Evolutionary conservation across 2,329 filamentous ascomycete genomes (phyloP).

Genomic region (Paecilomyces sp.): DNA sequence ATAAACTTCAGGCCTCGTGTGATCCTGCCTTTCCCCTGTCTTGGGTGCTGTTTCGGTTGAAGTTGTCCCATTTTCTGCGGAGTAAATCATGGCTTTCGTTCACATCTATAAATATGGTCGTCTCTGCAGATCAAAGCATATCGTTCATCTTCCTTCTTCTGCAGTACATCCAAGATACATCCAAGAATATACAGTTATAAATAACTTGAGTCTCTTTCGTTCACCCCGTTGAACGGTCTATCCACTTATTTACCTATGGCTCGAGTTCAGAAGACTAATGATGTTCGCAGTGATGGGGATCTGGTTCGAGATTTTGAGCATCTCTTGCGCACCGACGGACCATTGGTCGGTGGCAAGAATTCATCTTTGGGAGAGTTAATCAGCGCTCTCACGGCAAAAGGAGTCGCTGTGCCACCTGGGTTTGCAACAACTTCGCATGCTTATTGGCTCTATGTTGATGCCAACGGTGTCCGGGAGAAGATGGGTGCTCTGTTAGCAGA

Average conservation of each 20-base stretch:
- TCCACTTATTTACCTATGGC: neutral
- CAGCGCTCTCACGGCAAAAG: conserved; percentile 16
- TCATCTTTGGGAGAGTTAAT: conserved; percentile 35
- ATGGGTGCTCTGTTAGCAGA: conserved; percentile 19
- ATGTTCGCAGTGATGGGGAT: conserved; percentile 1
- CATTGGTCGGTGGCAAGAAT: conserved; percentile 31
- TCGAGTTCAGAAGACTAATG: neutral
- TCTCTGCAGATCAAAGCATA: neutral
- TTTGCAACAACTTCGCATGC: conserved; percentile 28
- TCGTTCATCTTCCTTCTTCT: neutral
- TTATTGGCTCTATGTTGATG: conserved; percentile 28
- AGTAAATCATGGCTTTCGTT: neutral
- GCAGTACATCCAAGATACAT: neutral
- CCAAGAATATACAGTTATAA: neutral
- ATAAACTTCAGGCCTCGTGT: neutral
- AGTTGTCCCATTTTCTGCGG: neutral
- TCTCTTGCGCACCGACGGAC: conserved; percentile 16
- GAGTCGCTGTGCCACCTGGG: conserved; percentile 26
- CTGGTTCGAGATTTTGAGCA: conserved; percentile 16
- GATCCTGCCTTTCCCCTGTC: neutral
- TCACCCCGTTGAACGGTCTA: neutral
- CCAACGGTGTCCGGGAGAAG: conserved; percentile 23
- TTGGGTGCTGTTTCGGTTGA: neutral
- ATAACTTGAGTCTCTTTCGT: too few species aligned
- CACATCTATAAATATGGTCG: neutral